Percentiles rank a stretch among this genome's conserved stretches.
Evolutionary conservation across 805 yeast species (phyloP).

Genomic region (Myxozyma vanderwaltii): DNA sequence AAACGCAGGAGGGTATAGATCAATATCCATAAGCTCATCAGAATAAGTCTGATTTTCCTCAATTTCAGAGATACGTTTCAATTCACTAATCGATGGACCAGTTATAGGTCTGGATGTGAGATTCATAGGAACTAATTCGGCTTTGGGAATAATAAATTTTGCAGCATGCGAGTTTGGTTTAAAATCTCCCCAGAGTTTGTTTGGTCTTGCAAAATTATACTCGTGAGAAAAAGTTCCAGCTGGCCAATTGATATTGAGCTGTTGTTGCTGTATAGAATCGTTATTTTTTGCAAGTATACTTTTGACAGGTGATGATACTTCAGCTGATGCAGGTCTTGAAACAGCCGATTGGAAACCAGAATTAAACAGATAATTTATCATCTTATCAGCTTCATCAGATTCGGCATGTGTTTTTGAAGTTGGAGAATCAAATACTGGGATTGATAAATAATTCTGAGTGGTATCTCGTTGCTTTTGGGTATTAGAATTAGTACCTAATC

Average conservation of each 20-base stretch:
- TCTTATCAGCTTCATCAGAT: not conserved
- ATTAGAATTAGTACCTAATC: not conserved
- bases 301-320: not conserved
- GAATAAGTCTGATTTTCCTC: not conserved
- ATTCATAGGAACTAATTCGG: not conserved
- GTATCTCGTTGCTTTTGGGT: not conserved
- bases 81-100: not conserved
- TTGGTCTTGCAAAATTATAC: not conserved
- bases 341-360: not conserved
- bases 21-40: conserved; percentile 1
- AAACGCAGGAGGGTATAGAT: not conserved
- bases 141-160: not conserved
- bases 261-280: not conserved
- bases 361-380: not conserved
- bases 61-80: not conserved
- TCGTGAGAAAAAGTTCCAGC: not conserved
- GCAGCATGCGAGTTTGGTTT: not conserved
- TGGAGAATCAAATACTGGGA: not conserved
- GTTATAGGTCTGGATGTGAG: not conserved
- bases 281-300: not conserved
- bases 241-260: not conserved
- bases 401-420: too few species aligned
- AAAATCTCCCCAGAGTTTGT: not conserved
- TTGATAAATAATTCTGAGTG: not conserved
- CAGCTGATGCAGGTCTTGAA: not conserved